A percentile compares a stretch with the other conserved stretches of the same genome.
Evolutionary conservation across 192 early-diverging fungal species (phyloP).

Genomic region (Podila horticola): DNA sequence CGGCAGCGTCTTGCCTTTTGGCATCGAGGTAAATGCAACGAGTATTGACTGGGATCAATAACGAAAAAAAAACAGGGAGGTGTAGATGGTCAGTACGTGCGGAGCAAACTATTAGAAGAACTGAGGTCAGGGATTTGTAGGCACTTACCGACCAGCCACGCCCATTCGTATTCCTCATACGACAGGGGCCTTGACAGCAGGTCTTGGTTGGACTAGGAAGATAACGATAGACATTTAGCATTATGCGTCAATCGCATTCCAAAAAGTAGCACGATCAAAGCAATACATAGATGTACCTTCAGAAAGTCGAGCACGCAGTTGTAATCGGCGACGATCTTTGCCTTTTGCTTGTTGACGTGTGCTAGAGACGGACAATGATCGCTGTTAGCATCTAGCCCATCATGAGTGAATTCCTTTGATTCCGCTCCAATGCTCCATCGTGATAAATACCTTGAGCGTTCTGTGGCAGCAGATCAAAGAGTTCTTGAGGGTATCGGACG

Average conservation of each 20-base stretch:
- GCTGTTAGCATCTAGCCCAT: background rate
- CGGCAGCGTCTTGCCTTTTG: constrained; percentile 46
- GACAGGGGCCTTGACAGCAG: constrained; percentile 25
- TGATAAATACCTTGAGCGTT: constrained; percentile 47
- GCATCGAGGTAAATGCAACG: constrained; percentile 64
- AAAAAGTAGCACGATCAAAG: background rate
- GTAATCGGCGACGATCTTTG: constrained; percentile 60
- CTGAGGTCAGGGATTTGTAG: background rate
- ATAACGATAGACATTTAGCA: background rate
- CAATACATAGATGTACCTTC: background rate
- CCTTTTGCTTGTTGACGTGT: constrained; percentile 55
- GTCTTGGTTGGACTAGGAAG: constrained; percentile 17
- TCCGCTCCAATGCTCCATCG: too few relatives aligned
- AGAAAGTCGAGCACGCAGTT: constrained; percentile 20
- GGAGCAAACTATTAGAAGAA: background rate
- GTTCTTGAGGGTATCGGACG: constrained; percentile 52
- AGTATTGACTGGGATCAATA: constrained; percentile 57
- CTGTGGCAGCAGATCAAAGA: constrained; percentile 49
- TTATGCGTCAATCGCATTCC: background rate
- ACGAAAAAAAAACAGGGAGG: too few relatives aligned
- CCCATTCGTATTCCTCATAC: constrained; percentile 62
- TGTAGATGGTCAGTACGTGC: background rate
- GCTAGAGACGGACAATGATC: constrained; percentile 13
- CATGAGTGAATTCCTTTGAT: too few relatives aligned
- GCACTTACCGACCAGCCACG: constrained; percentile 69